phyloP scores from a whole-genome alignment of 345 rosid genomes.

The Linum usitatissimum region DNA sequence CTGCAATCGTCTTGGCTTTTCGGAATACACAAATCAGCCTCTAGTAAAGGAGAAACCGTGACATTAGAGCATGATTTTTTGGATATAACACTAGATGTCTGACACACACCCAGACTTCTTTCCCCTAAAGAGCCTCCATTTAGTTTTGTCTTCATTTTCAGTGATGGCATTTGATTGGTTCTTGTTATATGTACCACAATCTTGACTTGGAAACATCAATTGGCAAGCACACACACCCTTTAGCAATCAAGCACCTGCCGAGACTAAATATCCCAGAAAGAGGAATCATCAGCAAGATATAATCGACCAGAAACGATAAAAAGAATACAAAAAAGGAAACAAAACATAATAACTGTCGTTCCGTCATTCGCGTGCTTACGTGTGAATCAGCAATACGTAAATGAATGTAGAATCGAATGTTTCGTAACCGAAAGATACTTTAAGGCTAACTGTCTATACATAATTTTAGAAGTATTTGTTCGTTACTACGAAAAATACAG shows the following conservation, averaged over 20 bases:
- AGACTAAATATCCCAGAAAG: constrained; percentile 21
- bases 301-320: background rate
- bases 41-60: constrained; percentile 25
- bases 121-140: constrained; percentile 33
- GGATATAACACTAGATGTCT: constrained; percentile 40
- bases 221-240: constrained; percentile 23
- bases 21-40: constrained; percentile 17
- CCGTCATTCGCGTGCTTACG: too few relatives aligned
- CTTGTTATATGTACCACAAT: constrained; percentile 22
- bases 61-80: constrained; percentile 34
- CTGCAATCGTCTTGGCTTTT: constrained; percentile 28
- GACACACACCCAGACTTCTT: constrained; percentile 44
- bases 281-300: constrained; percentile 9
- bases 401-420: background rate
- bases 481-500: background rate
- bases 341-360: constrained; percentile 1
- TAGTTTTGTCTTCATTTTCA: constrained; percentile 50
- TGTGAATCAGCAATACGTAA: background rate
- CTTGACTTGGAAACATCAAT: constrained; percentile 38
- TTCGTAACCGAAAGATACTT: background rate
- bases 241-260: constrained; percentile 26
- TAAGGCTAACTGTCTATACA: background rate
- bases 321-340: background rate
- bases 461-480: background rate
- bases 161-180: constrained; percentile 60